Percentiles rank a stretch among this genome's conserved stretches.
Conservation (phyloP, 2,329 filamentous ascomycete genomes). For the Aureobasidium lini region DNA sequence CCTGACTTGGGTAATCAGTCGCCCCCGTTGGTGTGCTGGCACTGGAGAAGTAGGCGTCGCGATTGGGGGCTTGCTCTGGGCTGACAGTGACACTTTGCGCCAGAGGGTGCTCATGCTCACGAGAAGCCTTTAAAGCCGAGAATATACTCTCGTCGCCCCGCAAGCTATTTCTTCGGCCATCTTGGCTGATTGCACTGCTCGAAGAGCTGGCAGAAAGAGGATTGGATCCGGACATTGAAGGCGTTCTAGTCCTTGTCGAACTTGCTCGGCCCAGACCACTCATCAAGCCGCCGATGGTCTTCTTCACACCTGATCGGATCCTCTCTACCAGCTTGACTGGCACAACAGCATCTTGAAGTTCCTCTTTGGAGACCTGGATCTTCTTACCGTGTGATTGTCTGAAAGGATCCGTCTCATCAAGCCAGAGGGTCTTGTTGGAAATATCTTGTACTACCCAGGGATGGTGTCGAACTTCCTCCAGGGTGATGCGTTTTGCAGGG, state of each 20-base stretch:
- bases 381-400: constrained; percentile 69
- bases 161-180: constrained; percentile 49
- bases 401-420: constrained; percentile 88
- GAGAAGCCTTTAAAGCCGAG: constrained; percentile 42
- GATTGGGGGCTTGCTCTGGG: constrained; percentile 41
- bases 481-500: constrained; percentile 75
- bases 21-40: constrained; percentile 6
- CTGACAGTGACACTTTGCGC: constrained; percentile 67
- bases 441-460: constrained; percentile 82
- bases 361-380: constrained; percentile 86
- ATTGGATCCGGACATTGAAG: constrained; percentile 13
- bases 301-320: constrained; percentile 66
- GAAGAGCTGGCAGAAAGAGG: constrained; percentile 35
- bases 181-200: constrained; percentile 48
- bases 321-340: constrained; percentile 82
- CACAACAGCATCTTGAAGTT: constrained; percentile 84
- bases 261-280: constrained; percentile 19
- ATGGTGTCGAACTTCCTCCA: constrained; percentile 89
- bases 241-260: constrained; percentile 14
- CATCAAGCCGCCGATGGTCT: constrained; percentile 44
- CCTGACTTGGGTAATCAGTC: constrained; percentile 22
- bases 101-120: constrained; percentile 60
- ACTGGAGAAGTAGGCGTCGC: constrained; percentile 7
- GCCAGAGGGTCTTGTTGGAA: constrained; percentile 67
- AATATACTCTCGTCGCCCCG: constrained; percentile 51